phyloP scores from a whole-genome alignment of 495 filamentous ascomycete genomes.

The Penicillium psychrofluorescens region DNA sequence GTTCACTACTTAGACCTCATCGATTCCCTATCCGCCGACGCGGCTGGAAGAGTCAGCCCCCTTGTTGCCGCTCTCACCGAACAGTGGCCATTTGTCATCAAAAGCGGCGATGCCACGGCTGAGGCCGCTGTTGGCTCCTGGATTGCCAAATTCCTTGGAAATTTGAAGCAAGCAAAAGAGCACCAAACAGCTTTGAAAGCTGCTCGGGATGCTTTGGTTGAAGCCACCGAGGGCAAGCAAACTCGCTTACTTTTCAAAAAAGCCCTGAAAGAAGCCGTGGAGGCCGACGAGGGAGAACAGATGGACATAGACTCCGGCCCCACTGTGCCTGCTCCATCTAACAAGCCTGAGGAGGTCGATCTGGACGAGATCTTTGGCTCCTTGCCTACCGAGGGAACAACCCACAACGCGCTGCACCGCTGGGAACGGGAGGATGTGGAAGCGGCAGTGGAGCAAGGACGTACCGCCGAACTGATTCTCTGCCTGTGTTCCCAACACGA shows the following conservation, averaged over 20 bases:
- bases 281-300: conserved; percentile 11
- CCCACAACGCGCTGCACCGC: conserved; percentile 38
- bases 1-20: conserved; percentile 64
- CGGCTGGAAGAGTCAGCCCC: conserved; percentile 36
- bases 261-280: conserved; percentile 27
- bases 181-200: conserved; percentile 28
- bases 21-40: conserved; percentile 26
- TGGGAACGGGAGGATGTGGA: conserved; percentile 72
- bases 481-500: conserved; percentile 67
- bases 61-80: conserved; percentile 61
- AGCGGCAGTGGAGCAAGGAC: conserved; percentile 65
- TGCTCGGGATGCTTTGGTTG: conserved; percentile 32
- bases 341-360: conserved; percentile 16
- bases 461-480: conserved; percentile 57
- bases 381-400: conserved; percentile 32
- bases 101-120: conserved; percentile 31
- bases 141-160: conserved; percentile 40
- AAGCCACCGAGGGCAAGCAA: conserved; percentile 30
- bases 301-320: conserved; percentile 14
- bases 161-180: conserved; percentile 40
- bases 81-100: conserved; percentile 66
- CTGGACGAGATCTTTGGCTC: conserved; percentile 34
- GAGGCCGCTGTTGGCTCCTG: conserved; percentile 44
- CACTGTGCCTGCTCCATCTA: not conserved
- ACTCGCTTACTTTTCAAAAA: conserved; percentile 33